phyloP scores from a whole-genome alignment of 495 filamentous ascomycete species.

The Cenococcum geophilum region DNA sequence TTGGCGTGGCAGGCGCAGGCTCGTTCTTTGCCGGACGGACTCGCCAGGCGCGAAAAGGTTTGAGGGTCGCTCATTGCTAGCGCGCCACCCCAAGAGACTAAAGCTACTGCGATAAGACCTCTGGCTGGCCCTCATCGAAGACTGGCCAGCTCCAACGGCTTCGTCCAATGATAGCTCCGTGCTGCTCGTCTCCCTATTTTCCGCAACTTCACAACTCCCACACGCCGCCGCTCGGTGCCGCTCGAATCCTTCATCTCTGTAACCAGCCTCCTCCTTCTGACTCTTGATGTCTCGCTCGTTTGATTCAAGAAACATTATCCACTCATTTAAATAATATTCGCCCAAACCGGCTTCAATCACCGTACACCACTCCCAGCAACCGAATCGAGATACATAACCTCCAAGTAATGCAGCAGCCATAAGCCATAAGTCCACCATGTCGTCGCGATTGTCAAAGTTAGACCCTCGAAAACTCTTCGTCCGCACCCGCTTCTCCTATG shows the following conservation, averaged over 20 bases:
- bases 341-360: background rate
- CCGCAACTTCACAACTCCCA: background rate
- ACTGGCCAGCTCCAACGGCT: background rate
- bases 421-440: conserved; percentile 10
- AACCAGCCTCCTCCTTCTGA: background rate
- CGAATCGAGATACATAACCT: background rate
- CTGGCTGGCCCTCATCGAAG: too few relatives aligned
- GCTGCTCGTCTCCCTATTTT: background rate
- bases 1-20: too few relatives aligned
- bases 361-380: background rate
- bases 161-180: background rate
- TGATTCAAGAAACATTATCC: background rate
- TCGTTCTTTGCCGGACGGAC: too few relatives aligned
- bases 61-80: too few relatives aligned
- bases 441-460: conserved; percentile 20
- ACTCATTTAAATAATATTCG: background rate
- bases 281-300: conserved; percentile 17
- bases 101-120: too few relatives aligned
- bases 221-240: background rate
- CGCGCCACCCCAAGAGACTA: too few relatives aligned
- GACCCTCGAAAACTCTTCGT: conserved; percentile 26
- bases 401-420: conserved; percentile 22
- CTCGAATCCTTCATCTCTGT: conserved; percentile 3
- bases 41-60: too few relatives aligned
- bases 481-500: conserved; percentile 32